Evolutionary conservation across 306 rosid species (phyloP).

Genomic region (Hippophae tibetana): DNA sequence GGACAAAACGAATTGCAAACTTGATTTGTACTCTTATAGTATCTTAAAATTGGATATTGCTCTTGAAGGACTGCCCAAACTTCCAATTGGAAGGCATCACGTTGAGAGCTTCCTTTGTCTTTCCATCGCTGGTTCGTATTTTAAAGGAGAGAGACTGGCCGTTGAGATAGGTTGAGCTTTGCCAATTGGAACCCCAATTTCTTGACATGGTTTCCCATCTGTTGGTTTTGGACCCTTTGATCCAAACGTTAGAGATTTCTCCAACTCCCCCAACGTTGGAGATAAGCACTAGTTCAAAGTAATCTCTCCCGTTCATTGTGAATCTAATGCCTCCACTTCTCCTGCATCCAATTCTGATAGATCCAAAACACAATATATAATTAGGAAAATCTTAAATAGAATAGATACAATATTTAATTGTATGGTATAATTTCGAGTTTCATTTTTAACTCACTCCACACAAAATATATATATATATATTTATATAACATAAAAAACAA

Average conservation of each 20-base stretch:
- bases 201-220: conserved; percentile 48
- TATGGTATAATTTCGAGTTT: too few species aligned
- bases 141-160: conserved; percentile 52
- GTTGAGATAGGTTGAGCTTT: conserved; percentile 36
- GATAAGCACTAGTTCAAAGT: conserved; percentile 41
- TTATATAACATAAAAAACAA: too few species aligned
- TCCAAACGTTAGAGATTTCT: conserved; percentile 42
- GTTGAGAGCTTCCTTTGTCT: conserved; percentile 20
- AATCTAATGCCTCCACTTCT: conserved; percentile 44
- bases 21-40: not conserved
- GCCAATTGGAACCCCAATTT: conserved; percentile 54
- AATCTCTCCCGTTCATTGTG: conserved; percentile 35
- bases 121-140: conserved; percentile 36
- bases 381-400: too few species aligned
- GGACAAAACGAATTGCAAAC: too few species aligned
- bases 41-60: conserved; percentile 14
- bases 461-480: too few species aligned
- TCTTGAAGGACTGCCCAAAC: conserved; percentile 45
- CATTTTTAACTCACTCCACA: too few species aligned
- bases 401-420: too few species aligned
- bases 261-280: conserved; percentile 49
- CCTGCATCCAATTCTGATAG: conserved; percentile 36
- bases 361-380: not conserved
- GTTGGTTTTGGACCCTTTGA: conserved; percentile 40
- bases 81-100: conserved; percentile 40